These are phyloP conservation scores for Penicillium crustosum DNA, from an alignment of 2,329 filamentous ascomycete species.

Conservation along the genomic window DNA sequence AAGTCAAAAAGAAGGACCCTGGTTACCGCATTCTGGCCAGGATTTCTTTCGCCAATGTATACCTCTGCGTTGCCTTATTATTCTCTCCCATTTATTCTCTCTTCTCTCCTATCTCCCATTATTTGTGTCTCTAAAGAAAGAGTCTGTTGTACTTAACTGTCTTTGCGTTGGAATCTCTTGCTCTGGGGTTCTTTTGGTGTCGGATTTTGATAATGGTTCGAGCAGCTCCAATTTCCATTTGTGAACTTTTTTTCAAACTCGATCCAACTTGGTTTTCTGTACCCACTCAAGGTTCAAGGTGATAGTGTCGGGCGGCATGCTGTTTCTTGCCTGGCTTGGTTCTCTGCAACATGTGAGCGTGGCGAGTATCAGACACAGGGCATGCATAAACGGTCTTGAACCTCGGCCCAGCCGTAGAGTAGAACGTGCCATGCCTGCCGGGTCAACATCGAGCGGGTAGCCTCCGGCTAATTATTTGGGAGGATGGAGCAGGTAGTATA, in stretches of 20 bases:
- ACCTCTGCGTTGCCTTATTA: conserved; percentile 19
- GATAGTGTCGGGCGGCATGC: background rate
- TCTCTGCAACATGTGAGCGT: conserved; percentile 13
- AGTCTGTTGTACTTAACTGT: conserved; percentile 28
- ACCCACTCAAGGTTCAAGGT: background rate
- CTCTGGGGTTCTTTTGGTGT: conserved; percentile 15
- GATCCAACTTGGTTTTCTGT: background rate
- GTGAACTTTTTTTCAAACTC: conserved; percentile 16
- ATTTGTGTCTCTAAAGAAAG: conserved; percentile 23
- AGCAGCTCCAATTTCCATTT: conserved; percentile 27
- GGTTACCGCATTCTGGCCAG: conserved; percentile 23
- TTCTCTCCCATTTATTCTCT: conserved; percentile 12
- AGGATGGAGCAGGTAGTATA: background rate
- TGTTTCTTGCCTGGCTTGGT: background rate
- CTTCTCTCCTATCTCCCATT: conserved; percentile 12
- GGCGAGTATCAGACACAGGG: conserved; percentile 18
- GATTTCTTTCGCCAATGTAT: conserved; percentile 18
- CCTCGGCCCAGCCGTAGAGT: background rate
- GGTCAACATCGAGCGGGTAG: background rate
- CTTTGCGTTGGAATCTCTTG: conserved; percentile 18
- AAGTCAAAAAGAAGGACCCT: conserved; percentile 18
- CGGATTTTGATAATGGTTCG: conserved; percentile 32
- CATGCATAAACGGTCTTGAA: conserved; percentile 16
- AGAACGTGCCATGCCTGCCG: background rate
- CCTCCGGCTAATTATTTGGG: background rate